Evolutionary conservation across 768 basidiomycete genomes (phyloP).

Genomic region (Amanita thiersii): DNA sequence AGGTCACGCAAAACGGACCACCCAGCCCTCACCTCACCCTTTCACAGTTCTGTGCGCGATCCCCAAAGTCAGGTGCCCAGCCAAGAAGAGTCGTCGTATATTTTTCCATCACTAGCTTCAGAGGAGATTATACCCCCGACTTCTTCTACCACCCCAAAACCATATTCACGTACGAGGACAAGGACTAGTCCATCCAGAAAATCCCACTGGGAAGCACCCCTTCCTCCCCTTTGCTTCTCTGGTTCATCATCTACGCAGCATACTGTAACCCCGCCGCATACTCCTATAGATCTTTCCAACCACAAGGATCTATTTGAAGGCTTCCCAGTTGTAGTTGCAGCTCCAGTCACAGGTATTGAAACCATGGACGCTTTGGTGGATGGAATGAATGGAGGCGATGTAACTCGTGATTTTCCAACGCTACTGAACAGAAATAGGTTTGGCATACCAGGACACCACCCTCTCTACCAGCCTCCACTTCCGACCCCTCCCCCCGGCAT

Average conservation of each 20-base stretch:
- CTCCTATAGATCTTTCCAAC: constrained; percentile 43
- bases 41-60: too few species aligned
- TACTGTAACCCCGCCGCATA: constrained; percentile 67
- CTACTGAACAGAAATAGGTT: constrained; percentile 44
- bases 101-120: constrained; percentile 33
- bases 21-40: constrained; percentile 10
- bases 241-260: constrained; percentile 59
- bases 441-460: constrained; percentile 55
- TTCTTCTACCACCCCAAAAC: constrained; percentile 17
- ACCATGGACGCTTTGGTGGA: constrained; percentile 86
- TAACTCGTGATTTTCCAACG: constrained; percentile 31
- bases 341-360: constrained; percentile 73
- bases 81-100: constrained; percentile 23
- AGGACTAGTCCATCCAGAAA: constrained; percentile 50
- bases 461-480: constrained; percentile 75
- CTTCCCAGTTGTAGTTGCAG: constrained; percentile 65
- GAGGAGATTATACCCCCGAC: constrained; percentile 18
- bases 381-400: constrained; percentile 77
- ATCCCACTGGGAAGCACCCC: constrained; percentile 32
- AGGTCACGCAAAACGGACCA: constrained; percentile 15
- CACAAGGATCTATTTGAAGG: constrained; percentile 36
- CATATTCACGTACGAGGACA: constrained; percentile 41
- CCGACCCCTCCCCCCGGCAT: constrained; percentile 80
- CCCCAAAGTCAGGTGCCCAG: constrained; percentile 8
- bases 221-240: constrained; percentile 54